phyloP scores from a whole-genome alignment of 352 stramenopile species.

The Elongisporangium prolatum region DNA sequence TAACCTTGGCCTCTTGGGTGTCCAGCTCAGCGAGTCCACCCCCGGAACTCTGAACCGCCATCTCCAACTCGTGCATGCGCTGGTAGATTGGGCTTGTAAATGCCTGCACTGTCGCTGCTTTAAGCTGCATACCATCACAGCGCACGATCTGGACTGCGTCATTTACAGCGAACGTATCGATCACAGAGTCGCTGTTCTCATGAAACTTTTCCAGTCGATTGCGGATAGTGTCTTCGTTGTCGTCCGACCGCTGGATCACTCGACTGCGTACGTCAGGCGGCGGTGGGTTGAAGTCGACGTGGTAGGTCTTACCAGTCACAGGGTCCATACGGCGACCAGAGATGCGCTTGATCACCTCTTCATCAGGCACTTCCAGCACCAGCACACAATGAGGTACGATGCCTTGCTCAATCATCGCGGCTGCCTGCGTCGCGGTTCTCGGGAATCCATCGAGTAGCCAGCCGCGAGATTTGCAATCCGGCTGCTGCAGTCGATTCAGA shows the following conservation, averaged over 20 bases:
- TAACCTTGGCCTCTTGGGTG: slow-evolving; percentile 34
- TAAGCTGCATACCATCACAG: slow-evolving; percentile 51
- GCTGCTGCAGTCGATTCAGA: slow-evolving; percentile 69
- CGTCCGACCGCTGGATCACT: slow-evolving; percentile 85
- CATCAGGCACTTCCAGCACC: slow-evolving; percentile 93
- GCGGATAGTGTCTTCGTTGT: slow-evolving; percentile 91
- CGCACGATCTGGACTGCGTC: slow-evolving; percentile 40
- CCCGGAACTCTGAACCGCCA: slow-evolving; percentile 16
- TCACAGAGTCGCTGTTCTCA: slow-evolving; percentile 46
- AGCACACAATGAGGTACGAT: slow-evolving; percentile 85
- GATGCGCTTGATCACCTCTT: slow-evolving; percentile 94
- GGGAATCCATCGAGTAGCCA: slow-evolving; percentile 95
- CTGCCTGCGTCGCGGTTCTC: slow-evolving; percentile 81
- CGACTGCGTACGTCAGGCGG: slow-evolving; percentile 49
- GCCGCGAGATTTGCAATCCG: slow-evolving; percentile 78
- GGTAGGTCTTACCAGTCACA: slow-evolving; percentile 91
- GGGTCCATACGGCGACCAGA: slow-evolving; percentile 94
- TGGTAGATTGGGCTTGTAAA: slow-evolving; percentile 53
- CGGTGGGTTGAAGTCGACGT: slow-evolving; percentile 94
- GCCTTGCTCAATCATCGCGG: slow-evolving; percentile 66
- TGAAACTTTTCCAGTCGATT: slow-evolving; percentile 85
- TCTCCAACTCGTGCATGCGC: slow-evolving; percentile 32
- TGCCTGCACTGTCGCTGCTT: slow-evolving; percentile 26
- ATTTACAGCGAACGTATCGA: slow-evolving; percentile 30
- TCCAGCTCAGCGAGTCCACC: slow-evolving; percentile 22